These are phyloP conservation scores for Eutrema salsugineum DNA, from an alignment of 441 rosid species.

Conservation along the genomic window DNA sequence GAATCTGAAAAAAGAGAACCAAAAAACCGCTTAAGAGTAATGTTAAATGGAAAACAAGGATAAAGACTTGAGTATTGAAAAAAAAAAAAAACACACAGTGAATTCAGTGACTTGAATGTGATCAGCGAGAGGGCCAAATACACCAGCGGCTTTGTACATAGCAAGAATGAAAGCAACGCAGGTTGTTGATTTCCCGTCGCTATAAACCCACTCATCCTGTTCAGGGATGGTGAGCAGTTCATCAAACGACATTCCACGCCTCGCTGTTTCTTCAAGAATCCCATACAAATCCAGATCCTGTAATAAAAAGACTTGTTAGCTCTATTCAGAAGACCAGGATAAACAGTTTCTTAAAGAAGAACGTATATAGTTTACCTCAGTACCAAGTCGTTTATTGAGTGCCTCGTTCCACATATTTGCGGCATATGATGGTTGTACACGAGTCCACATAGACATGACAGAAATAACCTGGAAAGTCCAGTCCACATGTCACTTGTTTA, in stretches of 20 bases:
- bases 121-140: constrained; percentile 60
- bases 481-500: not conserved
- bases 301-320: not conserved
- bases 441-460: constrained; percentile 98
- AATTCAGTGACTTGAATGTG: constrained; percentile 93
- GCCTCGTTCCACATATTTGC: constrained; percentile 99
- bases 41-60: not conserved
- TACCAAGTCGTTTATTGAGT: constrained; percentile 80
- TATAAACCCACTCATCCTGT: constrained; percentile 91
- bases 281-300: constrained; percentile 78
- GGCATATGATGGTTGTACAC: constrained; percentile 95
- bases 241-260: constrained; percentile 74
- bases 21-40: not conserved
- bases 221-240: constrained; percentile 84
- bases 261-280: constrained; percentile 71
- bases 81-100: constrained; percentile 47
- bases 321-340: not conserved
- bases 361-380: constrained; percentile 51
- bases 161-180: constrained; percentile 89
- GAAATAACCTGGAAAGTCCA: constrained; percentile 75
- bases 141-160: constrained; percentile 93
- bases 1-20: constrained; percentile 43
- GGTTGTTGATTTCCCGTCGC: constrained; percentile 93
- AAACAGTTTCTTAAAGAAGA: not conserved
- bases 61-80: not conserved